Evolutionary conservation across 2,329 filamentous ascomycete genomes (phyloP).

Genomic region (Penicillium sp.): DNA sequence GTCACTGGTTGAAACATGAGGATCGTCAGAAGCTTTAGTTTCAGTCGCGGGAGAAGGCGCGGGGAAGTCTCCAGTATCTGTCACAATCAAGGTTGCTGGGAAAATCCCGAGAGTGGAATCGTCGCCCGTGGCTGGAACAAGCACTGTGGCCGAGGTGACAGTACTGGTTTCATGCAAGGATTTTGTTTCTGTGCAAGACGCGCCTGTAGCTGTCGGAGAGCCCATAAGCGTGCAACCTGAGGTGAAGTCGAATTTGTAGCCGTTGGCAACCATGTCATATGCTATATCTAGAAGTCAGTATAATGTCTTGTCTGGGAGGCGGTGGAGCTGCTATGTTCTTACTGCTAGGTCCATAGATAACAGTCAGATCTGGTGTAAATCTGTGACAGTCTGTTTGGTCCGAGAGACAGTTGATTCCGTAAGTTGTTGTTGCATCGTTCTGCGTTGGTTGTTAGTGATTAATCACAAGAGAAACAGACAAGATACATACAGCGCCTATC

Average conservation of each 20-base stretch:
- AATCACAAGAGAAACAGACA: not conserved
- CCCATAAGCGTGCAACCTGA: conserved; percentile 2
- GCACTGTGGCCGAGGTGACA: not conserved
- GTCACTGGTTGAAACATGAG: not conserved
- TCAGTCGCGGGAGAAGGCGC: not conserved
- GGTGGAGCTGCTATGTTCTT: not conserved
- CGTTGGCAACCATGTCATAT: conserved; percentile 2
- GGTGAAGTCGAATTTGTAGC: conserved; percentile 2
- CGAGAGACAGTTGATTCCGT: conserved; percentile 7
- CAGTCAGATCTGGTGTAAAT: conserved; percentile 7
- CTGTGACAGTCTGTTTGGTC: not conserved
- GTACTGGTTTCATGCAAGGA: not conserved
- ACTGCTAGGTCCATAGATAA: conserved; percentile 2
- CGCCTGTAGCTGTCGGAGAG: not conserved
- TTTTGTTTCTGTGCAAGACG: conserved; percentile 1
- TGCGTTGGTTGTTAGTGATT: not conserved
- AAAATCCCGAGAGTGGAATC: conserved; percentile 2
- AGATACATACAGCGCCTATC: not conserved
- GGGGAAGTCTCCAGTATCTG: not conserved
- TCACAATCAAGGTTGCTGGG: conserved; percentile 2
- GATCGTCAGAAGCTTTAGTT: not conserved
- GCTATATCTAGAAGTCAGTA: not conserved
- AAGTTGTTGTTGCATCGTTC: conserved; percentile 1
- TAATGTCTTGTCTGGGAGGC: not conserved
- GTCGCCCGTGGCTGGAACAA: not conserved